phyloP scores from a whole-genome alignment of 2,329 filamentous ascomycete species.

The Phaeoacremonium minimum region DNA sequence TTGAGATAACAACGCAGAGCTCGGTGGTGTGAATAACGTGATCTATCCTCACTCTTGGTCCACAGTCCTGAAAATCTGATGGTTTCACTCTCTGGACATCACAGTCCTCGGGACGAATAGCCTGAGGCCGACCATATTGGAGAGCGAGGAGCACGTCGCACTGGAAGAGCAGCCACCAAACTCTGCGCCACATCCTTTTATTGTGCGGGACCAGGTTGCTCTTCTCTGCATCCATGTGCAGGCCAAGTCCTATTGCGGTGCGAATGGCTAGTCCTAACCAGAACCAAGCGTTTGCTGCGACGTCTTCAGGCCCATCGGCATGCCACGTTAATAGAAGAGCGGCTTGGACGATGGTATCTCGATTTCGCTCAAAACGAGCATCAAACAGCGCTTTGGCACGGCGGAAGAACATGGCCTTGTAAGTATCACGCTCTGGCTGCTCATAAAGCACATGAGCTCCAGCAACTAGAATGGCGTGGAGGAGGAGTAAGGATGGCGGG shows the following conservation, averaged over 20 bases:
- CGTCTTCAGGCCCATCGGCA: constrained; percentile 49
- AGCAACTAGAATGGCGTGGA: constrained; percentile 46
- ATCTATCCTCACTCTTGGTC: constrained; percentile 33
- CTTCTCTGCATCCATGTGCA: constrained; percentile 35
- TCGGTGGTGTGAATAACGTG: constrained; percentile 43
- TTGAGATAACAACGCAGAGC: constrained; percentile 44
- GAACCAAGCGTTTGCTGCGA: constrained; percentile 45
- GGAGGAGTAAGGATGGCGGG: constrained; percentile 39
- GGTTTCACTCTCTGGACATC: constrained; percentile 39
- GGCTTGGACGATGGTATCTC: constrained; percentile 48
- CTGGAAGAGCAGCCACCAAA: constrained; percentile 36
- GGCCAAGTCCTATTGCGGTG: constrained; percentile 48
- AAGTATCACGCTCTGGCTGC: constrained; percentile 32
- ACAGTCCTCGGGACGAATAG: constrained; percentile 46
- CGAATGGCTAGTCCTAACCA: constrained; percentile 50
- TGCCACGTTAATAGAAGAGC: constrained; percentile 52
- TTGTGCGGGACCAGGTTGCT: constrained; percentile 20
- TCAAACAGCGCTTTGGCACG: constrained; percentile 50
- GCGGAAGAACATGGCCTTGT: constrained; percentile 44
- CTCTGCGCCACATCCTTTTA: constrained; percentile 28
- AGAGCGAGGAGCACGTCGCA: constrained; percentile 29
- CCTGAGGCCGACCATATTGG: constrained; percentile 44
- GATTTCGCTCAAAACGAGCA: constrained; percentile 46
- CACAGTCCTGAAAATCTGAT: constrained; percentile 41
- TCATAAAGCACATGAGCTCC: constrained; percentile 43